These are phyloP conservation scores for Eremothecium sinecaudum DNA, from an alignment of 1,139 yeast species.

Conservation along the genomic window DNA sequence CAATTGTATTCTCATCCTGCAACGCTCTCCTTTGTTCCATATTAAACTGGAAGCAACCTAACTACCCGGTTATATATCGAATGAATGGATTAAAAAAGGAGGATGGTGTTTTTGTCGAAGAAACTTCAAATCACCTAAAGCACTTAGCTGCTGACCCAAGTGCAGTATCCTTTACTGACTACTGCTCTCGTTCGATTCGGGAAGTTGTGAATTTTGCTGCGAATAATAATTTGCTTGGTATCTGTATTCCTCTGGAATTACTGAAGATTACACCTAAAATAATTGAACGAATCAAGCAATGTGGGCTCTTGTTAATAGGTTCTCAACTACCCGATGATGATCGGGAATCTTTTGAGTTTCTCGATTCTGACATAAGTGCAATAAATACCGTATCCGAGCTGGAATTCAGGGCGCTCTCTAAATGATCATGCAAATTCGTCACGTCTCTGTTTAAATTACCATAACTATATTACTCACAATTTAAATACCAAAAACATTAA, in stretches of 20 bases:
- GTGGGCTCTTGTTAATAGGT: slow-evolving; percentile 75
- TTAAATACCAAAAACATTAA: too few species aligned
- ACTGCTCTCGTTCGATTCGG: slow-evolving; percentile 45
- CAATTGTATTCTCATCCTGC: slow-evolving; percentile 74
- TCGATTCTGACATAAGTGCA: slow-evolving; percentile 62
- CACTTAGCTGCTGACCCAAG: slow-evolving; percentile 15
- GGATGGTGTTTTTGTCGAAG: slow-evolving; percentile 33
- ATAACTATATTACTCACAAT: too few species aligned
- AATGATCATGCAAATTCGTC: too few species aligned
- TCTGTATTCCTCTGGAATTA: slow-evolving; percentile 65
- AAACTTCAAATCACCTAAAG: slow-evolving; percentile 26
- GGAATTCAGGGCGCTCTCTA: slow-evolving; percentile 63
- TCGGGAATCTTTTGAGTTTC: slow-evolving; percentile 13
- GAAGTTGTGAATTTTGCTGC: slow-evolving; percentile 67
- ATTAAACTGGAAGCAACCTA: slow-evolving; percentile 96
- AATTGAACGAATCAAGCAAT: slow-evolving; percentile 62
- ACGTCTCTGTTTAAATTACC: too few species aligned
- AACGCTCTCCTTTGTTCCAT: slow-evolving; percentile 86
- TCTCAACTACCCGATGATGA: slow-evolving; percentile 14
- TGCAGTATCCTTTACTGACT: slow-evolving; percentile 31
- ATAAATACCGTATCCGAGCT: slow-evolving; percentile 55
- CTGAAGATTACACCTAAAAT: slow-evolving; percentile 67
- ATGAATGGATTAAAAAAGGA: slow-evolving; percentile 53
- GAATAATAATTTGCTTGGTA: slow-evolving; percentile 73
- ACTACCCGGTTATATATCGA: slow-evolving; percentile 84